phyloP scores from a whole-genome alignment of 371 early-diverging fungal species.

The Mortierella sp. region DNA sequence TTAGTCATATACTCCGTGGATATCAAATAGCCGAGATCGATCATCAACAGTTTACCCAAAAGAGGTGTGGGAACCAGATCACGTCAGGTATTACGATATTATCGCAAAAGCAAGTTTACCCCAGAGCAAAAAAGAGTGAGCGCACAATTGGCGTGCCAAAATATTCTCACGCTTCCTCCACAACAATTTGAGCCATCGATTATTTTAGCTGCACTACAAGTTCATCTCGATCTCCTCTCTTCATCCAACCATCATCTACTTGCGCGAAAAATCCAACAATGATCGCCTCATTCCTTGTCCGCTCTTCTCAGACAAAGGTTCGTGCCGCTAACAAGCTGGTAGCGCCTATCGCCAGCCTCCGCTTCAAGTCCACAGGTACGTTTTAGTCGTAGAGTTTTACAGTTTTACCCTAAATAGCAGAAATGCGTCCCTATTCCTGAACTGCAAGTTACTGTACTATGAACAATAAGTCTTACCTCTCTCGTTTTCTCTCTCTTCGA shows the following conservation, averaged over 20 bases:
- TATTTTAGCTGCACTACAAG: not conserved
- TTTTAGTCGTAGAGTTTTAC: not conserved
- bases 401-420: not conserved
- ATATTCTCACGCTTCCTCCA: conserved; percentile 11
- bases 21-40: too few relatives aligned
- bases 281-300: conserved; percentile 51
- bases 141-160: too few relatives aligned
- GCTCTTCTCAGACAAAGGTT: conserved; percentile 58
- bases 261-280: conserved; percentile 9
- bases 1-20: too few relatives aligned
- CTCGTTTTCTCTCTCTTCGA: not conserved
- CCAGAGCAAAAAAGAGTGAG: not conserved
- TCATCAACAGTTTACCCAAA: too few relatives aligned
- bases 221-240: conserved; percentile 18
- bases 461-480: not conserved
- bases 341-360: conserved; percentile 58
- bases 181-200: not conserved
- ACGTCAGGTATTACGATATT: too few relatives aligned
- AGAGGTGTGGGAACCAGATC: too few relatives aligned
- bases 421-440: not conserved
- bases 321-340: conserved; percentile 40
- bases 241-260: conserved; percentile 47
- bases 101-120: not conserved
- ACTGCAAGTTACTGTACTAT: not conserved
- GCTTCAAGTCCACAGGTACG: conserved; percentile 58